A percentile compares a stretch with the other conserved stretches of the same genome.
phyloP scores from a whole-genome alignment of 306 rosid species.

The Trifolium repens region DNA sequence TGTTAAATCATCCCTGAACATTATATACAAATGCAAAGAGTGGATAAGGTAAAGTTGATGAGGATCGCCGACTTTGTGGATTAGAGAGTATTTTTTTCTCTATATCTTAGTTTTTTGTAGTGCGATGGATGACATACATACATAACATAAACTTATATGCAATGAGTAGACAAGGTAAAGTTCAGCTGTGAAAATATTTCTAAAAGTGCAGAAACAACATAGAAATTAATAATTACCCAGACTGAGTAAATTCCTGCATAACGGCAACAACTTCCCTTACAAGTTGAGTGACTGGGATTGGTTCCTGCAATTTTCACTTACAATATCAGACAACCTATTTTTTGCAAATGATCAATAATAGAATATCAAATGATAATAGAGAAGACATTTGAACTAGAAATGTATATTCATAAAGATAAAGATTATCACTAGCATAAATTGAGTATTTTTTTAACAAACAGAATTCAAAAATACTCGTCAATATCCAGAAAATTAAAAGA shows the following conservation, averaged over 20 bases:
- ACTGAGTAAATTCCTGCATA: conserved; percentile 98
- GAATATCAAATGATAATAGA: conserved; percentile 35
- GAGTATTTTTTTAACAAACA: not conserved
- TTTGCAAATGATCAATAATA: not conserved
- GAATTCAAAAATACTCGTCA: conserved; percentile 1
- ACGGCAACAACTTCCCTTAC: conserved; percentile 96
- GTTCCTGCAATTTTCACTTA: conserved; percentile 63
- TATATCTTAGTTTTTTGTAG: not conserved
- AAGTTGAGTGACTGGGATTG: conserved; percentile 95
- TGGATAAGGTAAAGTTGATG: not conserved
- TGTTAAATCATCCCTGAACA: not conserved
- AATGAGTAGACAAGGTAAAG: conserved; percentile 6
- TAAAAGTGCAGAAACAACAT: not conserved
- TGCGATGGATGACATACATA: not conserved
- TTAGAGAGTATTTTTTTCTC: not conserved
- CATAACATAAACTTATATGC: not conserved
- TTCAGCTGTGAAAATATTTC: not conserved
- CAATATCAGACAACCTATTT: conserved; percentile 7
- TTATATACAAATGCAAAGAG: not conserved
- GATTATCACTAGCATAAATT: not conserved
- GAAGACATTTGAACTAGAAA: not conserved
- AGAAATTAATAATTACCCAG: conserved; percentile 66
- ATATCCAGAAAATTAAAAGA: not conserved
- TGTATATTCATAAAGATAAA: not conserved
- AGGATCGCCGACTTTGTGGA: too few species aligned